Conservation (phyloP, 805 yeast genomes). For the Candida wancherniae region DNA sequence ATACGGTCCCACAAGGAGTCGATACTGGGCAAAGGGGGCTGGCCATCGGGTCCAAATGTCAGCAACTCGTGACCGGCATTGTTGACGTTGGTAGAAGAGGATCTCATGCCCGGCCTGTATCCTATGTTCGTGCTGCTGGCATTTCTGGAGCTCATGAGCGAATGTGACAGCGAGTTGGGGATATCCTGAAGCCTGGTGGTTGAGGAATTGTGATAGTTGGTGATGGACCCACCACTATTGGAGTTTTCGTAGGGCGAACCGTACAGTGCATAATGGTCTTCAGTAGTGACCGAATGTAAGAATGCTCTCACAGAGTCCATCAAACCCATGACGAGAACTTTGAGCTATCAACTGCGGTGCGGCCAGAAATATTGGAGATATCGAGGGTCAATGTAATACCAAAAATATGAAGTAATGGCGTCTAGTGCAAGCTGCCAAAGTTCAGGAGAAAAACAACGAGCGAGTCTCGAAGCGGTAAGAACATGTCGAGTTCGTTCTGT, state of each 20-base stretch:
- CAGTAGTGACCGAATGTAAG: conserved; percentile 50
- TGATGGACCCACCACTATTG: conserved; percentile 16
- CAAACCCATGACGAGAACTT: conserved; percentile 27
- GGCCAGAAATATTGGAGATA: too few relatives aligned
- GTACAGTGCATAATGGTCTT: conserved; percentile 56
- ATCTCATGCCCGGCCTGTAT: conserved; percentile 41
- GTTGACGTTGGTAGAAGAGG: conserved; percentile 35
- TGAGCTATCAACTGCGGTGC: too few relatives aligned
- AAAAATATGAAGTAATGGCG: too few relatives aligned
- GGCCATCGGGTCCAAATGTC: conserved; percentile 13
- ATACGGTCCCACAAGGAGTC: conserved; percentile 42
- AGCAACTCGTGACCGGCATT: conserved; percentile 13
- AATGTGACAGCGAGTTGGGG: conserved; percentile 26
- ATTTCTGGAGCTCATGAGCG: conserved; percentile 23
- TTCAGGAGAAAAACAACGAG: too few relatives aligned
- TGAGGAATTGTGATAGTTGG: conserved; percentile 17
- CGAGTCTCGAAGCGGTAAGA: too few relatives aligned
- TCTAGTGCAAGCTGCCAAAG: too few relatives aligned
- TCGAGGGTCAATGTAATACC: too few relatives aligned
- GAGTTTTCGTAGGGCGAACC: conserved; percentile 26
- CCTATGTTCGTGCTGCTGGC: conserved; percentile 20
- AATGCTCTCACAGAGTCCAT: conserved; percentile 36
- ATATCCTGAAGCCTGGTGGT: conserved; percentile 35
- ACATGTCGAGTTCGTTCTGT: too few relatives aligned
- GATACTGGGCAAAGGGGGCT: conserved; percentile 23